Evolutionary conservation across 192 early-diverging fungal genomes (phyloP).

Genomic region (Entomortierella chlamydospora): DNA sequence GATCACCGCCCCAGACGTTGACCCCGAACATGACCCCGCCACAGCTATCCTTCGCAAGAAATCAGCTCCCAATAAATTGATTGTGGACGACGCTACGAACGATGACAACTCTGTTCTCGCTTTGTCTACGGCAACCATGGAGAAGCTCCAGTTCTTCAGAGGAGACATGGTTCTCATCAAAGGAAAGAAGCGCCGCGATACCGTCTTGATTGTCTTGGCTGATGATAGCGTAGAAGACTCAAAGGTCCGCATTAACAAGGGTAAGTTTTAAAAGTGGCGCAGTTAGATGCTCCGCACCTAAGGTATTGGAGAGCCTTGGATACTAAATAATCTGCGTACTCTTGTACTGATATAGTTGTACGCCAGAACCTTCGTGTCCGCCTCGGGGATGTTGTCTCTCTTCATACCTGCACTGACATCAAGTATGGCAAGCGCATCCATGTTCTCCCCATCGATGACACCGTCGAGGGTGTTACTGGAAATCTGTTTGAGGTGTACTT

Average conservation of each 20-base stretch:
- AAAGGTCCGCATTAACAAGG: constrained; percentile 94
- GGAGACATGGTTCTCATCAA: constrained; percentile 97
- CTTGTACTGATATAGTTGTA: constrained; percentile 72
- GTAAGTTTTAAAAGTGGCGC: constrained; percentile 35
- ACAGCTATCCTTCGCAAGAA: constrained; percentile 97
- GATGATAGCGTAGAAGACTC: constrained; percentile 93
- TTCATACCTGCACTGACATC: constrained; percentile 97
- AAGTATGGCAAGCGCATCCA: constrained; percentile 98
- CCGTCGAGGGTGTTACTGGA: constrained; percentile 96
- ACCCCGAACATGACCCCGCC: constrained; percentile 85
- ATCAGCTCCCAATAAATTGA: constrained; percentile 96
- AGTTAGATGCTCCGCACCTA: background rate
- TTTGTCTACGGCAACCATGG: constrained; percentile 92
- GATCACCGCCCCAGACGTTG: constrained; percentile 56
- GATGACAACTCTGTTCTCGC: constrained; percentile 98
- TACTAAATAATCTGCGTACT: too few species aligned
- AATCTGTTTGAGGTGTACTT: constrained; percentile 98
- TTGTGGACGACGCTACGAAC: constrained; percentile 96
- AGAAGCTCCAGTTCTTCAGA: constrained; percentile 90
- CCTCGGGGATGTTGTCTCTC: constrained; percentile 95
- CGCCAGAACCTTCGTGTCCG: constrained; percentile 95
- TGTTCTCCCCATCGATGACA: constrained; percentile 97
- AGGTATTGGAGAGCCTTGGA: background rate
- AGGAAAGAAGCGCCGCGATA: constrained; percentile 98
- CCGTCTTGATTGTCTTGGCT: constrained; percentile 92